These are phyloP conservation scores for Ajuga chamaepitys DNA, from an alignment of 257 asterid genomes.

Conservation along the genomic window DNA sequence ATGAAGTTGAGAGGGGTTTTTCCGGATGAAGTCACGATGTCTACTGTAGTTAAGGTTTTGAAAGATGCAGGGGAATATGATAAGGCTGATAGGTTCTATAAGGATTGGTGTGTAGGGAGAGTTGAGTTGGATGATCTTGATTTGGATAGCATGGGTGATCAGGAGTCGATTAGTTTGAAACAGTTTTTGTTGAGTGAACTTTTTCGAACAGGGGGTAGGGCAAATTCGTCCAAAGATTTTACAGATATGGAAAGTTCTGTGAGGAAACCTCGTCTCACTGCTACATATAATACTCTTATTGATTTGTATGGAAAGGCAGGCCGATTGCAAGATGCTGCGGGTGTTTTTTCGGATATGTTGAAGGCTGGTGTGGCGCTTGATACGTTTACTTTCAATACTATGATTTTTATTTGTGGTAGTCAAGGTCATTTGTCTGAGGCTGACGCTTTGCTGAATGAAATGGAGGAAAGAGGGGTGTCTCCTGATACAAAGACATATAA, in stretches of 20 bases:
- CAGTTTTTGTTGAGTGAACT: slow-evolving; percentile 78
- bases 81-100: slow-evolving; percentile 64
- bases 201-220: slow-evolving; percentile 69
- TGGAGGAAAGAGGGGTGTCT: slow-evolving; percentile 71
- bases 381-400: slow-evolving; percentile 76
- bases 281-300: slow-evolving; percentile 82
- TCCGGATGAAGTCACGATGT: slow-evolving; percentile 93
- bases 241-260: slow-evolving; percentile 27
- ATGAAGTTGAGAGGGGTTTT: slow-evolving; percentile 78
- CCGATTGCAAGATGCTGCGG: slow-evolving; percentile 71
- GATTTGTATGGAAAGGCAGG: slow-evolving; percentile 95
- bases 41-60: slow-evolving; percentile 72
- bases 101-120: slow-evolving; percentile 71
- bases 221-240: slow-evolving; percentile 18
- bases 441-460: slow-evolving; percentile 61
- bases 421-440: slow-evolving; percentile 76
- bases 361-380: slow-evolving; percentile 69
- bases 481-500: slow-evolving; percentile 90
- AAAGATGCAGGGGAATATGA: slow-evolving; percentile 76
- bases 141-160: slow-evolving; percentile 50
- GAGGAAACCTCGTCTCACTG: slow-evolving; percentile 51
- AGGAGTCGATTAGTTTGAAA: slow-evolving; percentile 56
- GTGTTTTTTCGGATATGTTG: slow-evolving; percentile 72
- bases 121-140: slow-evolving; percentile 64
- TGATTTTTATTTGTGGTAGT: slow-evolving; percentile 78